phyloP scores from a whole-genome alignment of 768 basidiomycete species.

The Russula lepida region DNA sequence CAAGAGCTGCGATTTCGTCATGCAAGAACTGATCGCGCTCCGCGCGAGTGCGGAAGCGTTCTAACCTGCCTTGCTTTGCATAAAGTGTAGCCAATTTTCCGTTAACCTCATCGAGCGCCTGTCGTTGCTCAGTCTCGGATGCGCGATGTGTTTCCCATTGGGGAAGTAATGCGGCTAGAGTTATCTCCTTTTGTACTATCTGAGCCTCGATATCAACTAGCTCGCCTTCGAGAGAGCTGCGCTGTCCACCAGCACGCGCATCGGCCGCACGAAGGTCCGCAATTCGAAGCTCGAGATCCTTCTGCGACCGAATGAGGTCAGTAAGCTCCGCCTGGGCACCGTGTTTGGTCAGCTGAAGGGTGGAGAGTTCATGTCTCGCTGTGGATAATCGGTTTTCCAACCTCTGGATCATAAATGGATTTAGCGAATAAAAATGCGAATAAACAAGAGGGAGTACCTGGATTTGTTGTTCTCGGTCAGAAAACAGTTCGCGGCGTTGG shows the following conservation, averaged over 20 bases:
- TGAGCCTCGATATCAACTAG: conserved; percentile 49
- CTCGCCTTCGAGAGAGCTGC: conserved; percentile 56
- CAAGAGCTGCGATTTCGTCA: conserved; percentile 69
- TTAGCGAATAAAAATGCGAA: background rate
- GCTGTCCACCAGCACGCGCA: conserved; percentile 54
- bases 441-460: conserved; percentile 42
- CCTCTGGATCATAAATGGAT: conserved; percentile 36
- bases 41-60: conserved; percentile 72
- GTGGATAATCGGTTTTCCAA: conserved; percentile 67
- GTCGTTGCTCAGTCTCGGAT: conserved; percentile 46
- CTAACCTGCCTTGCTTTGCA: conserved; percentile 83
- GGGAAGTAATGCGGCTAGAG: conserved; percentile 57
- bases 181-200: conserved; percentile 53
- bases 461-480: conserved; percentile 74
- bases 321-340: conserved; percentile 78
- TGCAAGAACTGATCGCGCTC: conserved; percentile 79
- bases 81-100: conserved; percentile 68
- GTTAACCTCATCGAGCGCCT: conserved; percentile 64
- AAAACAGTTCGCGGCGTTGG: conserved; percentile 71
- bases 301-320: conserved; percentile 76
- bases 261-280: conserved; percentile 65
- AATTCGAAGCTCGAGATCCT: conserved; percentile 79
- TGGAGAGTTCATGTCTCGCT: conserved; percentile 61
- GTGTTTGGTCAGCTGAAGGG: conserved; percentile 56
- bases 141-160: conserved; percentile 56